Conservation (phyloP, 129 eudicot species). For the Ambrosia trifida region DNA sequence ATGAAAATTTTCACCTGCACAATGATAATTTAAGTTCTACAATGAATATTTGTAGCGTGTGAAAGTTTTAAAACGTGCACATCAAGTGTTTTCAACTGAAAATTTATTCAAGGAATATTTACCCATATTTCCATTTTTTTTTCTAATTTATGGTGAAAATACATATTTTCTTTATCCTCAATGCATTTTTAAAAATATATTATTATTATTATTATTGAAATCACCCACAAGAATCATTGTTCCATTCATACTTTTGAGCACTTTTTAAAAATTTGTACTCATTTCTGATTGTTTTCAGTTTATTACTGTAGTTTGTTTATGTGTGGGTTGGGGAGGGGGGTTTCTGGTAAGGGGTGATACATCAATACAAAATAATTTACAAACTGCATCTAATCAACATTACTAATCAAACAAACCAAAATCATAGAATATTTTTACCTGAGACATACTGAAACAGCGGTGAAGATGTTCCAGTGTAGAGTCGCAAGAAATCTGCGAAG, state of each 20-base stretch:
- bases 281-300: neutral
- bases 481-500: conserved; percentile 7
- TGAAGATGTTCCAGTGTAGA: neutral
- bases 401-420: neutral
- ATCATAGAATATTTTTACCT: neutral
- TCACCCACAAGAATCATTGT: conserved; percentile 4
- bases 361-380: neutral
- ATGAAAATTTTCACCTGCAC: neutral
- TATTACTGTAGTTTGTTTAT: neutral
- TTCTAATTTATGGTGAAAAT: conserved; percentile 2
- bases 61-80: neutral
- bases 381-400: neutral
- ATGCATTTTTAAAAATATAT: neutral
- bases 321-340: neutral
- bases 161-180: neutral
- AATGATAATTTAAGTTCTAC: neutral
- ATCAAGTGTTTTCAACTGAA: conserved; percentile 1
- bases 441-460: neutral
- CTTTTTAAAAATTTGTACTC: neutral
- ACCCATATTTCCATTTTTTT: neutral
- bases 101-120: neutral
- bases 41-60: conserved; percentile 7
- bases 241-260: conserved; percentile 12
- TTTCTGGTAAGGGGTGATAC: neutral
- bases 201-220: neutral